These are phyloP conservation scores for Beauveria australis DNA, from an alignment of 2,329 filamentous ascomycete genomes.

Conservation along the genomic window DNA sequence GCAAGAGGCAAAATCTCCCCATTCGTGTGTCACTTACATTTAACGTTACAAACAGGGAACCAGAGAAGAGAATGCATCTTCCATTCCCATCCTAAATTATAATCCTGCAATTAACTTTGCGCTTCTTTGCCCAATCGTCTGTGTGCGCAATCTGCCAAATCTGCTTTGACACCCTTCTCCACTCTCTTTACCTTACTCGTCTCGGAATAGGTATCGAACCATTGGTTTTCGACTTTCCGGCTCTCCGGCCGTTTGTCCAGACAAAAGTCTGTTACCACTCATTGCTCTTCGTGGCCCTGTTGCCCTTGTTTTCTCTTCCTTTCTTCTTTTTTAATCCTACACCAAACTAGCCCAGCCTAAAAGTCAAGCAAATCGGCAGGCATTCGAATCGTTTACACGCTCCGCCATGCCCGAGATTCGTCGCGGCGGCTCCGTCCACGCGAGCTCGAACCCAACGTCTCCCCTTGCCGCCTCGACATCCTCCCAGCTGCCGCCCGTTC, in stretches of 20 bases:
- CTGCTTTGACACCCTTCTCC: no score
- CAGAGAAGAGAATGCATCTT: not conserved
- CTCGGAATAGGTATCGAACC: no score
- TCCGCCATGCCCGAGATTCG: constrained; percentile 9
- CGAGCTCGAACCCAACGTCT: constrained; percentile 6
- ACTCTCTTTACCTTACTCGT: no score
- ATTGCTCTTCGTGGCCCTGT: not conserved
- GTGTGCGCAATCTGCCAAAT: no score
- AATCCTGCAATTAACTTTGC: no score
- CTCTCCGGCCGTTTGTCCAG: no score
- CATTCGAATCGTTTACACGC: not conserved
- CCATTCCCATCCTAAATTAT: not conserved
- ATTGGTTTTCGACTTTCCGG: no score
- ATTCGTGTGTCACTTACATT: no score
- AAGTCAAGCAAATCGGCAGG: not conserved
- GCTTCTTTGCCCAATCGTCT: no score
- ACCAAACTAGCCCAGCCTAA: not conserved
- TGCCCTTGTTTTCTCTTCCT: not conserved
- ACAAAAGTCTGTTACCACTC: no score
- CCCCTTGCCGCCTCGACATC: not conserved
- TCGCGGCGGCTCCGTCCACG: constrained; percentile 9
- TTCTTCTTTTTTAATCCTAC: not conserved
- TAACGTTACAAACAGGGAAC: not conserved
- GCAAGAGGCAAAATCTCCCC: not conserved
- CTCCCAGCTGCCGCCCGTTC: not conserved